Percentiles rank a stretch among this genome's conserved stretches.
Evolutionary conservation across 2,329 filamentous ascomycete species (phyloP).

Genomic region (Fusarium begoniae): DNA sequence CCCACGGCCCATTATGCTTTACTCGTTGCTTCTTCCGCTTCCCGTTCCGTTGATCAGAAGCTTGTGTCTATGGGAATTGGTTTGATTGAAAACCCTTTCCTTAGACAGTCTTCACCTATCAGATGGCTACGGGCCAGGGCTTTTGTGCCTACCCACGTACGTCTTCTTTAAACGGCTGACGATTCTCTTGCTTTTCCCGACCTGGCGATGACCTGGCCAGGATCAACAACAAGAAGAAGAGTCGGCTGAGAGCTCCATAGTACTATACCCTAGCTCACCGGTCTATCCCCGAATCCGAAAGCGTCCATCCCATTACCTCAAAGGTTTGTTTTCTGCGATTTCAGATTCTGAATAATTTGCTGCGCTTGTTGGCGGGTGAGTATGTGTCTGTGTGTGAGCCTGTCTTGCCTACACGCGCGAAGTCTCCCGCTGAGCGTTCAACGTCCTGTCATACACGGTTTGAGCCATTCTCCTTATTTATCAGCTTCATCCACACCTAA

Average conservation of each 20-base stretch:
- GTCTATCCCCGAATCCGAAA: conserved; percentile 32
- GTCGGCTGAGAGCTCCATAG: conserved; percentile 39
- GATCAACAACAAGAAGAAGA: conserved; percentile 36
- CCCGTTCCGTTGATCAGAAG: conserved; percentile 28
- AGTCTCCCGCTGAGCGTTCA: conserved; percentile 21
- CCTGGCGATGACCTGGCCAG: conserved; percentile 33
- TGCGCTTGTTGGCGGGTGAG: conserved; percentile 31
- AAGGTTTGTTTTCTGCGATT: conserved; percentile 4
- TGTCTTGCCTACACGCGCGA: conserved; percentile 24
- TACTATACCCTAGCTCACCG: conserved; percentile 34
- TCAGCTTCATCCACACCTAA: conserved; percentile 37
- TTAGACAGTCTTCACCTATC: conserved; percentile 31
- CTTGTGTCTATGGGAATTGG: conserved; percentile 7
- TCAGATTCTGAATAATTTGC: conserved; percentile 11
- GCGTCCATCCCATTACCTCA: conserved; percentile 20
- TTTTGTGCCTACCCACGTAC: conserved; percentile 20
- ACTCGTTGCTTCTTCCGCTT: conserved; percentile 31
- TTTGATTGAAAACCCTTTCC: conserved; percentile 11
- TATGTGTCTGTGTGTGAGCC: conserved; percentile 15
- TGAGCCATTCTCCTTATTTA: conserved; percentile 34
- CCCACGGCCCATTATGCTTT: conserved; percentile 5
- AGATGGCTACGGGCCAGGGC: conserved; percentile 30
- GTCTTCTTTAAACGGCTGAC: conserved; percentile 34
- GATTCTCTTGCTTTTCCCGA: conserved; percentile 37
- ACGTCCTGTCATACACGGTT: conserved; percentile 39